A percentile compares a stretch with the other conserved stretches of the same genome.
These are phyloP conservation scores for Cyclotella kingstonii DNA, from an alignment of 108 stramenopile species.

Conservation along the genomic window DNA sequence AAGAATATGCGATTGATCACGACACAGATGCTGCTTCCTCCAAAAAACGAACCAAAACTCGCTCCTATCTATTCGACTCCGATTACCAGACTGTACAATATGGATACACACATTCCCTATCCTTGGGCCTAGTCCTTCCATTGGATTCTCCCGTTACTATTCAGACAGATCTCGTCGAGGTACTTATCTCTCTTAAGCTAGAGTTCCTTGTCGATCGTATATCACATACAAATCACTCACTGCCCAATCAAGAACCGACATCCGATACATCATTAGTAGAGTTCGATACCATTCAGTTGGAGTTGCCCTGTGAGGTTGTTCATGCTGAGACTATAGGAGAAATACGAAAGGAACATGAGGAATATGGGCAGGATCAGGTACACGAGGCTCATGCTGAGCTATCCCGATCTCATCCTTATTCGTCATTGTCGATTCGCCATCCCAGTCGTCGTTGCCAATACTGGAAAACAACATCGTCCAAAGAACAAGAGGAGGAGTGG, in stretches of 20 bases:
- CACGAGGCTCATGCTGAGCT: not conserved
- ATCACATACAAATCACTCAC: no score
- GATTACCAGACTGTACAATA: constrained; percentile 37
- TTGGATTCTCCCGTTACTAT: constrained; percentile 43
- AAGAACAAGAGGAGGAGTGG: not conserved
- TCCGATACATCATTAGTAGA: not conserved
- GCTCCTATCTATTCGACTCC: constrained; percentile 47
- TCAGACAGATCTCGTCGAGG: constrained; percentile 47
- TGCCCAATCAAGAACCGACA: no score
- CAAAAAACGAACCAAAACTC: constrained; percentile 35
- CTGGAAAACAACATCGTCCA: not conserved
- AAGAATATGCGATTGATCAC: constrained; percentile 39
- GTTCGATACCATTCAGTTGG: constrained; percentile 28
- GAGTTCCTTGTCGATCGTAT: constrained; percentile 38
- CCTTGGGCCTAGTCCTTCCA: constrained; percentile 45
- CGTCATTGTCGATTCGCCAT: no score
- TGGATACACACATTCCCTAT: constrained; percentile 36
- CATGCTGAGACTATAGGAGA: constrained; percentile 21
- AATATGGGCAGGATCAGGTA: constrained; percentile 3
- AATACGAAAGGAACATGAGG: constrained; percentile 6
- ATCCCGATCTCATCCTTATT: not conserved
- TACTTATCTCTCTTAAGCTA: constrained; percentile 30
- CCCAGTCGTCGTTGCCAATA: no score
- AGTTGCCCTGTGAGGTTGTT: constrained; percentile 40
- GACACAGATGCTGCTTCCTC: not conserved